Base-by-base conservation (phyloP, 108 stramenopile genomes). In the Poteriospumella lacustris region DNA sequence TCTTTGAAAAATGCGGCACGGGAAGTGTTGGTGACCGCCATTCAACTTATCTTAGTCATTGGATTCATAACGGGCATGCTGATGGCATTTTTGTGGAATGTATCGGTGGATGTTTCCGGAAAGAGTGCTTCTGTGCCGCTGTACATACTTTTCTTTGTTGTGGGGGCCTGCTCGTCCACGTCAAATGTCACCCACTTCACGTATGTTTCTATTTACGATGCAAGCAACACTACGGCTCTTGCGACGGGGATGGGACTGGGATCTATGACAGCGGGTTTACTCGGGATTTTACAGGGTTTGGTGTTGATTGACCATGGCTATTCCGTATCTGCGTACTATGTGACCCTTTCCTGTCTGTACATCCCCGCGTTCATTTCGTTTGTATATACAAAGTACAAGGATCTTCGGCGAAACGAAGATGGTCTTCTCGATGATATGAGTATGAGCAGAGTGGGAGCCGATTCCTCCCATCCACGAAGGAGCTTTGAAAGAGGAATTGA, bases 131-230 rank as follows among this genome's bases (percentile, higher is more conserved):
- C 64, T 31, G 12, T 67, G 36, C 36, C 40, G 9, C 40, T 67
- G 9, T 31, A 31, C 19, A 19, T 19, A 67, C 31, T 67, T 15
- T 67, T 67, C 64, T 67, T 67, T 67, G 19, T 67, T 33, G 31
- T 41, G 9, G 64, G 64, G 15, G 64, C 64, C 9, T 67, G 64
- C 19, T 67, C 64, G 64, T 67, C 64, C 9, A 67, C 64, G 36
- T 67, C 64, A 15, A 67, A 67, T 67, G 31, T 67, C 19, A 67
- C 64, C 9, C 64, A 67, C 31, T 67, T 15, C 19, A 67, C 19
- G 64, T 67, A 31, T 67, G 64, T 67, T 67, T 38, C 64, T 15
- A 67, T 19, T 15, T 67, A 31, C 19, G 12, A 38, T 15, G 15
- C 39, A 12, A 67, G 39, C 36, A 41, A 33, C 19, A 67, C 64